Evolutionary conservation across 306 rosid species (phyloP).

Genomic region (Quercus suber): DNA sequence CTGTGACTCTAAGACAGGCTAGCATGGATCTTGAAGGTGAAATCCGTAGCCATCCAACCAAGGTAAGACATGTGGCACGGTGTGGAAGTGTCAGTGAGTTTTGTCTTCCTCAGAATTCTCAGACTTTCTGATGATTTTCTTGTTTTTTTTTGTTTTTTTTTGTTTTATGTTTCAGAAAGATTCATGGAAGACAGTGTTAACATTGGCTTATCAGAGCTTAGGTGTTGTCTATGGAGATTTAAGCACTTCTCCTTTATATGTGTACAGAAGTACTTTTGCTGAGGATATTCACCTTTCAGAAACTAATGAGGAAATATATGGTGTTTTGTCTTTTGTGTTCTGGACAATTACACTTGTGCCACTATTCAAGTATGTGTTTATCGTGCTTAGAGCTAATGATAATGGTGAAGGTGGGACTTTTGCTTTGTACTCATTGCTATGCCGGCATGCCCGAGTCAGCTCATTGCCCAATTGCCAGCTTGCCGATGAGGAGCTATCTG

Average conservation of each 20-base stretch:
- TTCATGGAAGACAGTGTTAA: conserved; percentile 82
- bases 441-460: conserved; percentile 84
- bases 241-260: conserved; percentile 88
- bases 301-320: conserved; percentile 87
- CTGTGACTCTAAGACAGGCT: conserved; percentile 24
- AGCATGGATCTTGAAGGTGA: conserved; percentile 82
- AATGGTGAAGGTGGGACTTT: conserved; percentile 99
- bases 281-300: conserved; percentile 92
- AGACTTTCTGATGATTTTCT: conserved; percentile 16
- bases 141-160: not conserved
- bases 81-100: not conserved
- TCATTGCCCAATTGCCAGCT: conserved; percentile 84
- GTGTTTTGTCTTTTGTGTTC: conserved; percentile 84
- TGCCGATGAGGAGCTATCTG: conserved; percentile 82
- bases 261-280: conserved; percentile 85
- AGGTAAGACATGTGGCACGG: conserved; percentile 48
- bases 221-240: conserved; percentile 97
- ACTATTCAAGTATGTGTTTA: conserved; percentile 80
- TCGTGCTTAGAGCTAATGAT: conserved; percentile 92
- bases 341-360: conserved; percentile 94
- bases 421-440: conserved; percentile 81
- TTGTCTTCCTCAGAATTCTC: conserved; percentile 12
- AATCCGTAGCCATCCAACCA: conserved; percentile 44
- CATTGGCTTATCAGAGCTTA: conserved; percentile 88
- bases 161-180: conserved; percentile 52